Base-by-base conservation (phyloP, 2,329 filamentous ascomycete genomes). In the Botrytis byssoidea region DNA sequence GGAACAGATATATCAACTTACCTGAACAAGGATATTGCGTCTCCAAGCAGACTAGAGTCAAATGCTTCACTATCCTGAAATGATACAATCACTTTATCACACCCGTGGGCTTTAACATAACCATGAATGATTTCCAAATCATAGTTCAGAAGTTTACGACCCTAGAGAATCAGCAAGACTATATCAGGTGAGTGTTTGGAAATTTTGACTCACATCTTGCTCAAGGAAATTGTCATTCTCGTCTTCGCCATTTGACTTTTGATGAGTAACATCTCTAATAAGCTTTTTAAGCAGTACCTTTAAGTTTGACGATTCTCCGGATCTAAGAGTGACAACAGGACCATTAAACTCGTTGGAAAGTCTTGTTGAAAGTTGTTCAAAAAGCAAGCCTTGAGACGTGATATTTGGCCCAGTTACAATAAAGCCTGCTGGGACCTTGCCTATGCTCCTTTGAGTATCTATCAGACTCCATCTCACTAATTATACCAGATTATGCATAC, bases 11-110 rank as follows among this genome's bases (percentile, higher is more conserved):
- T 25, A 46, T 59, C 32, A 35, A 82, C 86, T 67, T 84, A 92
- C 91, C 88, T 88, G 74, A 95, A 86, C 8, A 95, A 85, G 55
- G 86, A 85, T 64, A 95, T 87, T 51, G 94, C 80, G 74, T 95
- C 92, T 1, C 90, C 90, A 20, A 97, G 83, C n/a, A 96, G 82
- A 44, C 84, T 84, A 65, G 89, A 89, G 77, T 95, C 93, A 79
- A 96, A 95, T 0, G 91, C 93, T 82, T 96, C 93, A 75, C 92
- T 94, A 79, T 96, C 93, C 80, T 94, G 91, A 74, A 96, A 90
- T 0, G 91, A 89, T 67, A 97, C 85, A 70, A 93, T 87, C 16
- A 95, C 87, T 77, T 89, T 89, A 59, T 87, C 82, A 44, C 86
- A 86, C 37, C 82, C 81, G 55, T 87, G 86, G 14, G 85, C 83